A percentile compares a stretch with the other conserved stretches of the same genome.
Conservation (phyloP, 345 rosid species). For the Populus deltoides region DNA sequence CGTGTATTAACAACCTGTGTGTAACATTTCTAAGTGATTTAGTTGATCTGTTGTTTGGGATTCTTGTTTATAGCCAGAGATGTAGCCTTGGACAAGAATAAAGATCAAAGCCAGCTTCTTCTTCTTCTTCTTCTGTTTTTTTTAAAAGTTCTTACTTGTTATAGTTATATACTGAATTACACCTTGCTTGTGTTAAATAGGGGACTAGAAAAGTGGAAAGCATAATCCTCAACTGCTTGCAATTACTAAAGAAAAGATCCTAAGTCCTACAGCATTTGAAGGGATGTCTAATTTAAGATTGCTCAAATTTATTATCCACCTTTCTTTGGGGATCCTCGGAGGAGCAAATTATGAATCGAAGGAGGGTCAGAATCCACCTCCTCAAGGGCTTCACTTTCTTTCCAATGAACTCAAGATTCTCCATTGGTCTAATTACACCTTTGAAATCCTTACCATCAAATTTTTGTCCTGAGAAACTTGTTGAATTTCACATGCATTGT, state of each 20-base stretch:
- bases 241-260: background rate
- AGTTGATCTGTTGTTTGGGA: too few relatives aligned
- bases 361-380: background rate
- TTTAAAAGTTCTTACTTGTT: too few relatives aligned
- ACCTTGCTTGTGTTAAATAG: background rate
- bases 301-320: background rate
- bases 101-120: too few relatives aligned
- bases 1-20: too few relatives aligned
- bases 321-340: too few relatives aligned
- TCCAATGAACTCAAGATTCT: slow-evolving; percentile 1
- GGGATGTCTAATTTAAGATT: background rate
- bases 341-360: too few relatives aligned
- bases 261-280: background rate
- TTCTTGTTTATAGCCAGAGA: too few relatives aligned
- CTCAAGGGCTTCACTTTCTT: background rate
- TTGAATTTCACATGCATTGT: background rate
- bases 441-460: background rate
- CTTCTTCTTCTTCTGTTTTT: too few relatives aligned
- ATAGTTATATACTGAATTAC: too few relatives aligned
- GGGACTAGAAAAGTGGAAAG: background rate
- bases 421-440: slow-evolving; percentile 7
- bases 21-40: too few relatives aligned
- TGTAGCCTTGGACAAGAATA: too few relatives aligned
- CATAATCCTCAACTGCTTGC: background rate
- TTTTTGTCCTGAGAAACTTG: slow-evolving; percentile 7